Conservation (phyloP, 2,329 filamentous ascomycete species). For the Aureobasidium musti region DNA sequence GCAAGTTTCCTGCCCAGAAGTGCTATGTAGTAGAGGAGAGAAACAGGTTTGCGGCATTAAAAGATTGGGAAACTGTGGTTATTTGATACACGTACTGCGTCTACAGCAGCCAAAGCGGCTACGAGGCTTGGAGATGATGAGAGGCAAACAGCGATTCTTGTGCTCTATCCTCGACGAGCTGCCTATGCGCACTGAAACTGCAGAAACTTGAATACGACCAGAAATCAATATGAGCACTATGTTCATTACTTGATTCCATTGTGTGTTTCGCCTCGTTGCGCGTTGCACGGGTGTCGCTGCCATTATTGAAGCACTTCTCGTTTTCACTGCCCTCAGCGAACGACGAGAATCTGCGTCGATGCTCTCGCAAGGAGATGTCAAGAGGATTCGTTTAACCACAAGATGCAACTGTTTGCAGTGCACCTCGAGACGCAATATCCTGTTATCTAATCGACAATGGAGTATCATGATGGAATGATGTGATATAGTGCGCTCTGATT, state of each 20-base stretch:
- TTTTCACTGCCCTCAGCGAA: neutral
- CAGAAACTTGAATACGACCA: neutral
- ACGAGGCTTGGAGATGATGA: neutral
- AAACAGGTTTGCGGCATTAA: neutral
- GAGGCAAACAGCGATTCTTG: neutral
- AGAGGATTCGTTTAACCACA: too few species aligned
- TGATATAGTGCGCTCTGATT: neutral
- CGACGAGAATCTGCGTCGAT: neutral
- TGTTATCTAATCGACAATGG: neutral
- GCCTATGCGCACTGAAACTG: neutral
- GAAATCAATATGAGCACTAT: neutral
- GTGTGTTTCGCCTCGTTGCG: neutral
- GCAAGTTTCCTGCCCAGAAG: too few species aligned
- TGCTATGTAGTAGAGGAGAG: neutral
- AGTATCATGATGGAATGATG: neutral
- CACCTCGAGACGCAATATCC: neutral
- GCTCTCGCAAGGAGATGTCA: too few species aligned
- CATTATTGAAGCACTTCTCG: neutral
- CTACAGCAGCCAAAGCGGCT: neutral
- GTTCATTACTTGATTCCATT: neutral
- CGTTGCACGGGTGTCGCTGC: neutral
- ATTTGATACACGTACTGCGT: neutral
- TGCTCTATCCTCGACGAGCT: neutral
- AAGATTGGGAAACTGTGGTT: too few species aligned
- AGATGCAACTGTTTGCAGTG: neutral